Percentiles rank a stretch among this genome's conserved stretches.
These are phyloP conservation scores for Glonium stellatum DNA, from an alignment of 495 filamentous ascomycete genomes.

Conservation along the genomic window DNA sequence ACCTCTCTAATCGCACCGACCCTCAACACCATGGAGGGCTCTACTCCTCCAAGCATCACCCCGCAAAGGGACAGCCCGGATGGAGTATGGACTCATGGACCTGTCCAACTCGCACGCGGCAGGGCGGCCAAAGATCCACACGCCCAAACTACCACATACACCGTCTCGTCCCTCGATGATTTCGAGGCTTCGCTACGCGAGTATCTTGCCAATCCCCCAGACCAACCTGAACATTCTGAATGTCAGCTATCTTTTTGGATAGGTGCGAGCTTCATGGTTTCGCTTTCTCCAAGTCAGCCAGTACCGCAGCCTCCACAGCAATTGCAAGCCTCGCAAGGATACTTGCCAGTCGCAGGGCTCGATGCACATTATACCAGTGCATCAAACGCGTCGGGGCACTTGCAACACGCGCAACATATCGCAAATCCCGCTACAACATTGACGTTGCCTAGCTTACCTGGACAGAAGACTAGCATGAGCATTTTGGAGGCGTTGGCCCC, in stretches of 20 bases:
- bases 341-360: slow-evolving; percentile 17
- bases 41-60: slow-evolving; percentile 6
- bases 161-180: slow-evolving; percentile 23
- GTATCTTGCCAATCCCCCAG: slow-evolving; percentile 23
- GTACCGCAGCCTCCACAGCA: slow-evolving; percentile 4
- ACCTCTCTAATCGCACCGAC: slow-evolving; percentile 15
- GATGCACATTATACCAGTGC: slow-evolving; percentile 15
- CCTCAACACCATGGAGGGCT: slow-evolving; percentile 15
- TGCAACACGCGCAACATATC: slow-evolving; percentile 5
- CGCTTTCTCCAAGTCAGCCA: slow-evolving; percentile 3
- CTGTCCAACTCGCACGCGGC: slow-evolving; percentile 25
- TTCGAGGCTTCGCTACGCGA: slow-evolving; percentile 26
- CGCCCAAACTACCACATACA: slow-evolving; percentile 17
- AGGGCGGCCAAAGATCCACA: slow-evolving; percentile 26
- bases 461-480: slow-evolving; percentile 17
- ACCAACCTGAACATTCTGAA: slow-evolving; percentile 26
- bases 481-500: slow-evolving; percentile 25
- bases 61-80: slow-evolving; percentile 11
- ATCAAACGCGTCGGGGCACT: slow-evolving; percentile 9
- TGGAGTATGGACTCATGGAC: slow-evolving; percentile 20
- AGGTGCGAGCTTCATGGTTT: slow-evolving; percentile 24
- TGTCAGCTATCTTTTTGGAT: slow-evolving; percentile 29
- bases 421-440: slow-evolving; percentile 20
- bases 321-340: slow-evolving; percentile 17
- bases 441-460: slow-evolving; percentile 9